Evolutionary conservation across 768 basidiomycete species (phyloP), one percentile per base, ranked within the genome.

Genomic region (Exsudoporus frostii): DNA sequence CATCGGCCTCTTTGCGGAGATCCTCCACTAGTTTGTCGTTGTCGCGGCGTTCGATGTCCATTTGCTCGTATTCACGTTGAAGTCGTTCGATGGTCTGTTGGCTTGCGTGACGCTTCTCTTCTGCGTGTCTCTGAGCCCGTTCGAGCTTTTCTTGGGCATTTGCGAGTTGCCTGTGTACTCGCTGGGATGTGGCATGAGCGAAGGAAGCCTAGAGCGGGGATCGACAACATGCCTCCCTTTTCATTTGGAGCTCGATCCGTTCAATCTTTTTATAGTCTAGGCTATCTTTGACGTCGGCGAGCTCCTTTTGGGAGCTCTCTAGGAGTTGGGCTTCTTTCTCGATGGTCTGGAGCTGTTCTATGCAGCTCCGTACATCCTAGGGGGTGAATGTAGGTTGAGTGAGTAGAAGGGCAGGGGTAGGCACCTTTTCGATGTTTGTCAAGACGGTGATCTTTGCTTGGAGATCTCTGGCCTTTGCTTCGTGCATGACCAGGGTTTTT

Each of bases 121-220:
- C 88, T 7, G 86, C 85, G 56, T 89, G 86, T 55, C 80, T 78
- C 63, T 90, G 85, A 1, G 88, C 86, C 25, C 90, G 82, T 51
- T 87, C 83, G 9, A 93, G 78, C 68, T 92, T 93, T 59, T 91
- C 88, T 41, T 83, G 78, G 5, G 93, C 93, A 66, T 94, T 92
- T 8, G 76, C 71, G 11, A 91, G 74, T 65, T 95, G 92, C 54
- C 86, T 85, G 56, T 81, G 75, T n/a, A 90, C 82, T 45, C 92
- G 89, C 90, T 96, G 56, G 22, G 25, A 54, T 14, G 33, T 1
- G 29, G 5, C 15, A 17, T 57, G 40, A 51, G 49, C 27, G 40
- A 50, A 2, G 19, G 20, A 29, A 22, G 24, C n/a, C 42, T 9
- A 32, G 15, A 41, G 37, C 1, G 30, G 24, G 17, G 29, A 20